Base-by-base conservation (phyloP, 257 asterid species). In the Primulina huaijiensis region DNA sequence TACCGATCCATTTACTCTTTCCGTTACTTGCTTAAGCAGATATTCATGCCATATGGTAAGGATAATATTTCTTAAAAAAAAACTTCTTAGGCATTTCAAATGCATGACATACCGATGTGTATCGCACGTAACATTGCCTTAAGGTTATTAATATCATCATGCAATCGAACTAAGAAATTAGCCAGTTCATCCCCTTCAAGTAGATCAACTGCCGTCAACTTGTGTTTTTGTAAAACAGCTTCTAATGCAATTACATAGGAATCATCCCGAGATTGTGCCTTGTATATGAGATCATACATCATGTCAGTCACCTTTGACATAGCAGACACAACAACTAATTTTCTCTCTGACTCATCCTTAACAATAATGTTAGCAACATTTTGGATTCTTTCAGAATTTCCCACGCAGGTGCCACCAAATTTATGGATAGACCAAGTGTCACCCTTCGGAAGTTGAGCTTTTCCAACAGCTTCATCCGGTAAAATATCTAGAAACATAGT, bases 401-500 rank as follows among this genome's bases (percentile, higher is more conserved):
- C 99, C 37, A 94, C 96, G 67, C 99, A 94, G 30, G 99, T 94
- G 38, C 97, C 97, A 6, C 99, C 99, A 81, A 94, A 94, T 77
- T 94, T 94, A 80, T 94, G 99, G 56, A 94, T 83, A 43, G 97
- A 82, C 99, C 99, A 94, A 70, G 87, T 81, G 69, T 85, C 92
- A 29, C 96, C 99, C 87, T 81, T 83, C 0, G 95, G 97, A 65
- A 89, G 83, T 68, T 83, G 84, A 75, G 71, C 79, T 66, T 75
- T 78, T 71, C 79, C 88, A 21, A 82, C 83, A 34, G 84, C 82
- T 67, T 81, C 92, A 72, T 85, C 88, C 76, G 82, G 75, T 73
- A 75, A 72, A 43, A 68, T 55, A 67, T 84, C 96, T 91, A 69
- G 43, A 65, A 55, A 72, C 63, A 20, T 29, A 11, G 55, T 63